Percentiles rank a stretch among this genome's conserved stretches.
Evolutionary conservation across 164 flowering plant genomes (phyloP).

Genomic region (Umbilicus rupestris): DNA sequence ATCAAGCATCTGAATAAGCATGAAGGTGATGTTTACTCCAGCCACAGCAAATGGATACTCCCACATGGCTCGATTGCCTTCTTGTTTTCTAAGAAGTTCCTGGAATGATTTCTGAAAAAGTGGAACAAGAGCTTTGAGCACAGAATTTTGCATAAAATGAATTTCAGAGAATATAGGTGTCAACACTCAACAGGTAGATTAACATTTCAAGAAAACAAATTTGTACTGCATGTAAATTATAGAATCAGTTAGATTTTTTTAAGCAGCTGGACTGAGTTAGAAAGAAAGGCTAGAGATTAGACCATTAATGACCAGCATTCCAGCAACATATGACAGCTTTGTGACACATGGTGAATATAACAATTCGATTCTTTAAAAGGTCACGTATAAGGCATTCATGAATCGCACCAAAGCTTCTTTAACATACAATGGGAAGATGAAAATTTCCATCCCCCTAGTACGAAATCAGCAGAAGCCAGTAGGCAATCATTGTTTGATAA

Average conservation of each 20-base stretch:
- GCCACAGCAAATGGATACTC: constrained; percentile 99
- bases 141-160: not conserved
- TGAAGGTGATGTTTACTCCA: constrained; percentile 94
- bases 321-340: not conserved
- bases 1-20: constrained; percentile 98
- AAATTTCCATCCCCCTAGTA: not conserved
- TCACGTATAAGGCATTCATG: not conserved
- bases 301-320: not conserved
- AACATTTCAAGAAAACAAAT: too few relatives aligned
- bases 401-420: too few relatives aligned
- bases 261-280: not conserved
- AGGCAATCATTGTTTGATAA: too few relatives aligned
- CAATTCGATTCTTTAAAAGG: not conserved
- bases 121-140: not conserved
- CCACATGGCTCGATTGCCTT: constrained; percentile 84
- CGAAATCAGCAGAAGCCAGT: not conserved
- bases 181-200: too few relatives aligned
- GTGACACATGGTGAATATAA: not conserved
- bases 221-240: not conserved
- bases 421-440: not conserved
- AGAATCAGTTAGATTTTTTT: too few relatives aligned
- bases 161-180: not conserved
- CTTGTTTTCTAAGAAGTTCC: constrained; percentile 78
- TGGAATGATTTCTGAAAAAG: constrained; percentile 73
- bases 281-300: not conserved